Base-by-base conservation (phyloP, 208 protist genomes). In the Trypanosoma platydactyli region DNA sequence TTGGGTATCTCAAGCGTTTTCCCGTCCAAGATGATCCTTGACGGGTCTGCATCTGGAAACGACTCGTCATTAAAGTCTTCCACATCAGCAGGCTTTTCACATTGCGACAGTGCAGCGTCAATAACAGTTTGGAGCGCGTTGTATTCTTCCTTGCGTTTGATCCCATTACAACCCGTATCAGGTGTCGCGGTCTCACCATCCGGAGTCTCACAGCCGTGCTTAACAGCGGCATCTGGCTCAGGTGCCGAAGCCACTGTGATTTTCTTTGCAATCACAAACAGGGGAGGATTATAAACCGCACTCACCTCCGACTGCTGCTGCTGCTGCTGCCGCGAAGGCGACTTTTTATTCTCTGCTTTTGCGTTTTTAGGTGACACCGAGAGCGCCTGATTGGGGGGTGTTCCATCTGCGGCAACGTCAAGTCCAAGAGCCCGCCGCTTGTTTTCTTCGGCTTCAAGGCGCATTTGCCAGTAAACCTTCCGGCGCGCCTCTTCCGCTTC, bases 381-480 rank as follows among this genome's bases (percentile, higher is more conserved):
- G 62, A 33, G 48, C 18, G 11, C 20, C 20, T 20, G 59, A 16
- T 72, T 50, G 35, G 56, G 7, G 13, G 15, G 15, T 1, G 16
- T 30, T n/a, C 5, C 50, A 16, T 61, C 49, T 49, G 55, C 42
- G 27, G 42, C 30, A 9, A 3, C 64, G 27, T 80, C 77, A 15
- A 80, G 50, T n/a, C 74, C 87, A 48, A 90, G 64, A 50, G 86
- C 77, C 45, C 84, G 80, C n/a, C 68, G 66, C 55, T 83, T 88
- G 75, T 97, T 97, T 58, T 89, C 71, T 49, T 92, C 80, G 1
- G 88, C 86, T 64, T 92, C 88, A 15, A 78, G 76, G 4, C 89
- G 80, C 88, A 97, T 95, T 71, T 97, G 80, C 92, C 89, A 97
- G 64, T 86, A 97, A 5, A 87, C 86, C 40, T 85, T 68, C 22